Conservation (phyloP, 257 asterid genomes). For the Galeopsis tetrahit region DNA sequence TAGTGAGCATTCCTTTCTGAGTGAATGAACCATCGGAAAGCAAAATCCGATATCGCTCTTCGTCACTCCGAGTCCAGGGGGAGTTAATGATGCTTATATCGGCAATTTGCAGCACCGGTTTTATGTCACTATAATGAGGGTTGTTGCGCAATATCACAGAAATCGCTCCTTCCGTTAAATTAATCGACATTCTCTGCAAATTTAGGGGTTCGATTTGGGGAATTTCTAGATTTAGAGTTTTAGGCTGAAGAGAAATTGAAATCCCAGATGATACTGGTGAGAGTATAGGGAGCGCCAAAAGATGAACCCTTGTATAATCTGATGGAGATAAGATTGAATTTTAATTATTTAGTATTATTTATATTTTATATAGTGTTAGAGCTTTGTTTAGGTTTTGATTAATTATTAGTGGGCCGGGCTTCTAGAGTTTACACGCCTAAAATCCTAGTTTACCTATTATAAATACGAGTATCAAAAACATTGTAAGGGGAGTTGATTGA, state of each 20-base stretch:
- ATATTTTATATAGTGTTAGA: too few species aligned
- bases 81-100: slow-evolving; percentile 60
- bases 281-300: slow-evolving; percentile 46
- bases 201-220: slow-evolving; percentile 16
- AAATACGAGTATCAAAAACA: too few species aligned
- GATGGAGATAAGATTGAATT: too few species aligned
- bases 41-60: slow-evolving; percentile 68
- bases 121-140: slow-evolving; percentile 34
- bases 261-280: slow-evolving; percentile 46
- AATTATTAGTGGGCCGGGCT: too few species aligned
- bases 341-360: too few species aligned
- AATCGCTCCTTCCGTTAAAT: slow-evolving; percentile 69
- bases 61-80: slow-evolving; percentile 39
- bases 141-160: slow-evolving; percentile 50
- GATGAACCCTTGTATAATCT: not conserved
- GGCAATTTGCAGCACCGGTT: slow-evolving; percentile 74
- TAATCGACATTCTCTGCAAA: slow-evolving; percentile 43
- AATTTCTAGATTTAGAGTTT: slow-evolving; percentile 26
- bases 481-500: too few species aligned
- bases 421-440: too few species aligned
- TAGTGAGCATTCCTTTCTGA: too few species aligned
- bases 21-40: too few species aligned
- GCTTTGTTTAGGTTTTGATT: too few species aligned
- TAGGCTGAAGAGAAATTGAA: slow-evolving; percentile 34
- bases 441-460: too few species aligned